These are phyloP conservation scores for Annona cherimola DNA, from an alignment of 164 flowering plant species.

Conservation along the genomic window DNA sequence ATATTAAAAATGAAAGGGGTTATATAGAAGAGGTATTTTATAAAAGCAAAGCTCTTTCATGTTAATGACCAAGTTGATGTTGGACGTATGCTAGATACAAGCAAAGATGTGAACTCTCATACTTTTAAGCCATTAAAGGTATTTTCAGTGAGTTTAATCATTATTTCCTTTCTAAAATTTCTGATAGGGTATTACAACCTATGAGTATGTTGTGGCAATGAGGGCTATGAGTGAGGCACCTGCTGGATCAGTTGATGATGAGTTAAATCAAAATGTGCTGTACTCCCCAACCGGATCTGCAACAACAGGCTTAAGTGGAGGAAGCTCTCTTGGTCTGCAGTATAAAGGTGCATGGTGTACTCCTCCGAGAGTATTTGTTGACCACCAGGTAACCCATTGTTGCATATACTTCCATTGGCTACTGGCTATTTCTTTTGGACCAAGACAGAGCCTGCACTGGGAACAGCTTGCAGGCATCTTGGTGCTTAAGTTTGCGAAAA, in stretches of 20 bases:
- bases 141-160: neutral
- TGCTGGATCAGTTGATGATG: slow-evolving; percentile 64
- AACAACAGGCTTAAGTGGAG: slow-evolving; percentile 87
- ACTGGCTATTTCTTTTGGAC: neutral
- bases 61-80: no score
- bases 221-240: slow-evolving; percentile 87
- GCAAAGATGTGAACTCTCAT: neutral
- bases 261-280: slow-evolving; percentile 37
- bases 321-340: slow-evolving; percentile 85
- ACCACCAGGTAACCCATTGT: slow-evolving; percentile 67
- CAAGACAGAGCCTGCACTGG: no score
- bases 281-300: slow-evolving; percentile 89
- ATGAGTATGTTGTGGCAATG: slow-evolving; percentile 96
- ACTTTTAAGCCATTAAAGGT: neutral
- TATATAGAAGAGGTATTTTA: no score
- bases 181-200: slow-evolving; percentile 86
- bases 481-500: no score
- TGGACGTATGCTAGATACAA: no score
- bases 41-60: no score
- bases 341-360: slow-evolving; percentile 96
- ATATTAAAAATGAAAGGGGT: no score
- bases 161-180: neutral
- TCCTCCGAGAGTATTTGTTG: slow-evolving; percentile 92
- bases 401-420: neutral
- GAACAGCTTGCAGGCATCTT: no score